These are phyloP conservation scores for Penicillium dipodomyicola DNA, from an alignment of 495 filamentous ascomycete genomes.

Conservation along the genomic window DNA sequence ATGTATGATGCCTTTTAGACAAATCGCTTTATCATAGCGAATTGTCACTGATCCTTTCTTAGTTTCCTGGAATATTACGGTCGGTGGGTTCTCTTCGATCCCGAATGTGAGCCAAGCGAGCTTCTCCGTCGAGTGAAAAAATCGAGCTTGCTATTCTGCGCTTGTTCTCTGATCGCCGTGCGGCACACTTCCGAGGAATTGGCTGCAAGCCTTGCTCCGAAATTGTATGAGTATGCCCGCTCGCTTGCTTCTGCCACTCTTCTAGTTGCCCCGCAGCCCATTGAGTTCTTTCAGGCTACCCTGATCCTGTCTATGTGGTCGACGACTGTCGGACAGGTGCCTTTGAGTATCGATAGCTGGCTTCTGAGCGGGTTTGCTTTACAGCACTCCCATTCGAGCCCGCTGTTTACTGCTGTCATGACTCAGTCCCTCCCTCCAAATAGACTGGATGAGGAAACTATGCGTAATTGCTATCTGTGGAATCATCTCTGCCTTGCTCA, in stretches of 20 bases:
- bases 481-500: constrained; percentile 49
- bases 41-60: not conserved
- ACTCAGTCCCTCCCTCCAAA: constrained; percentile 15
- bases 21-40: not conserved
- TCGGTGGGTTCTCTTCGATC: constrained; percentile 42
- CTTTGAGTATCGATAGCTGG: constrained; percentile 49
- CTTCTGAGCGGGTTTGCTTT: constrained; percentile 46
- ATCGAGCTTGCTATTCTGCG: constrained; percentile 41
- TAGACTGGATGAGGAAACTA: constrained; percentile 12
- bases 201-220: constrained; percentile 36
- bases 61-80: constrained; percentile 39
- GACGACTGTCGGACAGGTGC: constrained; percentile 47
- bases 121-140: constrained; percentile 32
- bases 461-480: constrained; percentile 42
- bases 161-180: constrained; percentile 45
- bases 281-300: constrained; percentile 47
- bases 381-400: constrained; percentile 42
- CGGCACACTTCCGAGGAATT: constrained; percentile 42
- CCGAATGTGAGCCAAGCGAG: constrained; percentile 20
- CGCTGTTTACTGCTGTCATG: constrained; percentile 30
- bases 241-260: constrained; percentile 33
- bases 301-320: constrained; percentile 48
- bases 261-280: constrained; percentile 37
- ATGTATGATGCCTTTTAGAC: constrained; percentile 21
- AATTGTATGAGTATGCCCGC: constrained; percentile 40